Evolutionary conservation across 225 moss, liverwort and hornwort genomes (phyloP), one percentile per base, ranked within the genome.

Genomic region (Anthoceros angustus): DNA sequence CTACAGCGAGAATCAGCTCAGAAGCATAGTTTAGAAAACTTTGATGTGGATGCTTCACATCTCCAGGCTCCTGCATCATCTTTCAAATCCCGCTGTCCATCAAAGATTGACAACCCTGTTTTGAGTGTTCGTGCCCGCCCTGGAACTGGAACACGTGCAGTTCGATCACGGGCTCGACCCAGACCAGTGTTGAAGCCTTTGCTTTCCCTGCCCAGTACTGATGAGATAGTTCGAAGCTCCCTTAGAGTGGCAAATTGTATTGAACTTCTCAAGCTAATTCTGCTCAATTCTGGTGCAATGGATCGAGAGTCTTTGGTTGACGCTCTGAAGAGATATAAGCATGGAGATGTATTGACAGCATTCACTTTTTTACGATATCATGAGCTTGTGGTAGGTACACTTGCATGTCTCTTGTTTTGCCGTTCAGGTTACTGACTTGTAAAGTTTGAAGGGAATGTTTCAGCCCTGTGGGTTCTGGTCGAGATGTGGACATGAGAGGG

Each of bases 261-360:
- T 60, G 98, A 98, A 74, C 84, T 98, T 42, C 85, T 98, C 12
- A 98, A 98, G 71, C 64, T 98, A 71, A 84, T 89, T 61, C 67
- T 98, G 64, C 72, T 98, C 41, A 92, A 92, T 38, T 72, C 76
- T 63, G 77, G 70, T 70, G 69, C 71, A 60, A 84, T 82, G 74
- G 64, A 87, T 48, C 78, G 85, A 64, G 68, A 65, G 15, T 77
- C 80, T 38, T 69, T 89, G n/a, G 84, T 92, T 6, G 84, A 87
- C 63, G 86, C 86, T 72, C 80, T 89, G 39, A 80, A 87, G 55
- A 82, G 81, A 39, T 87, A 82, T 69, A 89, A 87, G 69, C 88
- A 98, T 74, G 74, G 77, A 2, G 86, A 98, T 39, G 72, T 98
- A 42, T 87, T 92, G 68, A 81, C 86, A 67, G 98, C 98, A 62